Percentiles rank a stretch among this genome's conserved stretches.
Evolutionary conservation across 805 yeast genomes (phyloP).

Genomic region (Yamadazyma takamatsuzukensis): DNA sequence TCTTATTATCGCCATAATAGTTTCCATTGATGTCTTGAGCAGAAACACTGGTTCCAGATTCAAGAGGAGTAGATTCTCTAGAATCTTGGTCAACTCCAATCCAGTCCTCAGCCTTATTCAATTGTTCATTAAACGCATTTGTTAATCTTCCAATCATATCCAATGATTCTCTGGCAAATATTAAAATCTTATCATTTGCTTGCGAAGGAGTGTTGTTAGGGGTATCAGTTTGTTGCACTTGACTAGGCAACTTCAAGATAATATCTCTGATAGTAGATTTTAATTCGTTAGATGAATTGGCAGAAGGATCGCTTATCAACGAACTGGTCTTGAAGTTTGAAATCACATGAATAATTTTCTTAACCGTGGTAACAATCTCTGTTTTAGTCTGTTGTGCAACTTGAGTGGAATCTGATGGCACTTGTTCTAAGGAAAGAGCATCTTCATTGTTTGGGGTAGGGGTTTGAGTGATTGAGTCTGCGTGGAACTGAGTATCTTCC

Average conservation of each 20-base stretch:
- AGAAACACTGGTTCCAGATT: too few relatives aligned
- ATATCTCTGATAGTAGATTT: slow-evolving; percentile 77
- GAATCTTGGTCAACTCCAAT: slow-evolving; percentile 41
- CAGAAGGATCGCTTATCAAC: slow-evolving; percentile 56
- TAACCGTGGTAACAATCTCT: slow-evolving; percentile 85
- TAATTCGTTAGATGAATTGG: slow-evolving; percentile 18
- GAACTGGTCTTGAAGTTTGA: slow-evolving; percentile 58
- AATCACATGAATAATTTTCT: slow-evolving; percentile 80
- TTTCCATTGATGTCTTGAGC: slow-evolving; percentile 1
- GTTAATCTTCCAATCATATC: slow-evolving; percentile 84
- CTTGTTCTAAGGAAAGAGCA: too few relatives aligned
- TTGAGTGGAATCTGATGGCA: slow-evolving; percentile 8
- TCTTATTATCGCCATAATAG: slow-evolving; percentile 6
- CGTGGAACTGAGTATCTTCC: background rate
- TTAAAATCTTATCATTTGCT: slow-evolving; percentile 63
- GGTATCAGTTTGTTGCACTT: slow-evolving; percentile 41
- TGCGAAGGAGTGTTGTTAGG: slow-evolving; percentile 15
- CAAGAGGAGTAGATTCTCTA: background rate
- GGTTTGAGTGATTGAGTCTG: slow-evolving; percentile 9
- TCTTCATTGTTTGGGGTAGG: slow-evolving; percentile 9
- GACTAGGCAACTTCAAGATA: slow-evolving; percentile 64
- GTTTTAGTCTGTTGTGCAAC: slow-evolving; percentile 51
- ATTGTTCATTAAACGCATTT: slow-evolving; percentile 77
- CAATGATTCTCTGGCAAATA: slow-evolving; percentile 83
- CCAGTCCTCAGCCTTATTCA: slow-evolving; percentile 87